These are phyloP conservation scores for Pythium rishiriense DNA, from an alignment of 352 stramenopile species.

Conservation along the genomic window DNA sequence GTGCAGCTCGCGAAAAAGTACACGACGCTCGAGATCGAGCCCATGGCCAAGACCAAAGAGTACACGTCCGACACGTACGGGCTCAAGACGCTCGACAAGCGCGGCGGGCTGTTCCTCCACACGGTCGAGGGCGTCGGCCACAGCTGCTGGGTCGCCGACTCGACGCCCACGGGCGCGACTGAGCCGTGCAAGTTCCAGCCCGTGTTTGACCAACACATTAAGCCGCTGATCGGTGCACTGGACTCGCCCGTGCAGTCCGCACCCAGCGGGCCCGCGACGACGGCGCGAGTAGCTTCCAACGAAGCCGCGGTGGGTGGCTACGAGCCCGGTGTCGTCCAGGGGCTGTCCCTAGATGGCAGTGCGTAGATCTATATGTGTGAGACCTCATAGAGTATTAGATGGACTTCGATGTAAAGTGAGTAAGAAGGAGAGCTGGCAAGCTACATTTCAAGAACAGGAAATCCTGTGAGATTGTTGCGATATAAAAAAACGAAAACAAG, in stretches of 20 bases:
- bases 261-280: too few relatives aligned
- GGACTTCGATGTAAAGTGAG: too few relatives aligned
- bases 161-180: neutral
- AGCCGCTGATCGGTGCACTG: conserved; percentile 8
- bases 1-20: conserved; percentile 36
- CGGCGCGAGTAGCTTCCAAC: neutral
- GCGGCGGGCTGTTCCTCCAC: conserved; percentile 27
- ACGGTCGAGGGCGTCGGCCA: conserved; percentile 29
- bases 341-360: neutral
- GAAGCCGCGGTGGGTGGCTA: neutral
- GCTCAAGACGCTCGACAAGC: conserved; percentile 31
- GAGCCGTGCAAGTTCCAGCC: conserved; percentile 34
- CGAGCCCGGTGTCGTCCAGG: neutral
- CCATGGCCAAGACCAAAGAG: conserved; percentile 37
- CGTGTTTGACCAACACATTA: conserved; percentile 41
- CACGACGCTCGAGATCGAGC: conserved; percentile 30
- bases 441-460: too few relatives aligned
- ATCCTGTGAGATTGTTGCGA: too few relatives aligned
- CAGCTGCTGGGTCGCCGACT: conserved; percentile 37
- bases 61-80: conserved; percentile 45
- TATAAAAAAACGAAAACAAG: too few relatives aligned
- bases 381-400: too few relatives aligned
- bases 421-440: too few relatives aligned
- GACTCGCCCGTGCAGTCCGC: too few relatives aligned
- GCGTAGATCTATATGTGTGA: too few relatives aligned